These are phyloP conservation scores for Skeletonema marinoi DNA, from an alignment of 108 stramenopile species.

Conservation along the genomic window DNA sequence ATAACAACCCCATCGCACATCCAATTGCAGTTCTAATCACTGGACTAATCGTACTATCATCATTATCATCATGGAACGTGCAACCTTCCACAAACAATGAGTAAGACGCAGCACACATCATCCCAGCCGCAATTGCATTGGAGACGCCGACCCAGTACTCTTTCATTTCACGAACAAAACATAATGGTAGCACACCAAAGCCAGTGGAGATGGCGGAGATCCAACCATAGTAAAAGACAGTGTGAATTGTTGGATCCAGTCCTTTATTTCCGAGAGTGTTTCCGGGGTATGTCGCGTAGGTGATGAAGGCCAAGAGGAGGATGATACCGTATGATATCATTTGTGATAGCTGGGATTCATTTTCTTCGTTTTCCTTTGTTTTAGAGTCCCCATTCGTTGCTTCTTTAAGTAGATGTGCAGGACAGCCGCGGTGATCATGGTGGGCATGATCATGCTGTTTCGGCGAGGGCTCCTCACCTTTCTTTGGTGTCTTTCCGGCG, in stretches of 20 bases:
- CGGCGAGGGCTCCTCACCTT: not conserved
- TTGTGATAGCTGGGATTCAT: slow-evolving; percentile 29
- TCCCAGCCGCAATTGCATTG: slow-evolving; percentile 96
- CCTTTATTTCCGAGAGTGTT: slow-evolving; percentile 55
- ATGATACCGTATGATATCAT: slow-evolving; percentile 29
- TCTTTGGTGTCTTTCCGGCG: not conserved
- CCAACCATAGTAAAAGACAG: slow-evolving; percentile 98
- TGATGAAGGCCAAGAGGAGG: slow-evolving; percentile 44
- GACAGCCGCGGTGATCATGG: slow-evolving; percentile 38
- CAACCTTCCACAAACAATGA: slow-evolving; percentile 88
- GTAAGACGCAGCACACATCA: slow-evolving; percentile 96
- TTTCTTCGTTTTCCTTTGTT: not conserved
- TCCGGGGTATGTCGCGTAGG: slow-evolving; percentile 51
- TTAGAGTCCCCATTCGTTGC: not conserved
- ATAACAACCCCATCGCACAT: slow-evolving; percentile 69
- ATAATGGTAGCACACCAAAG: slow-evolving; percentile 92
- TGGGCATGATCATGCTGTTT: slow-evolving; percentile 34
- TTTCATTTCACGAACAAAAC: slow-evolving; percentile 72
- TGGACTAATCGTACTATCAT: slow-evolving; percentile 58
- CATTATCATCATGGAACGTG: slow-evolving; percentile 64
- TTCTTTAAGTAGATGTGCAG: slow-evolving; percentile 36
- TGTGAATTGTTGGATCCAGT: slow-evolving; percentile 65
- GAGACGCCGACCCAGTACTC: slow-evolving; percentile 84
- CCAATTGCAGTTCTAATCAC: slow-evolving; percentile 71
- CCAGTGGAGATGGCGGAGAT: slow-evolving; percentile 95